These are phyloP conservation scores for Pseudofabraea citricarpa DNA, from an alignment of 2,329 filamentous ascomycete species.

Conservation along the genomic window DNA sequence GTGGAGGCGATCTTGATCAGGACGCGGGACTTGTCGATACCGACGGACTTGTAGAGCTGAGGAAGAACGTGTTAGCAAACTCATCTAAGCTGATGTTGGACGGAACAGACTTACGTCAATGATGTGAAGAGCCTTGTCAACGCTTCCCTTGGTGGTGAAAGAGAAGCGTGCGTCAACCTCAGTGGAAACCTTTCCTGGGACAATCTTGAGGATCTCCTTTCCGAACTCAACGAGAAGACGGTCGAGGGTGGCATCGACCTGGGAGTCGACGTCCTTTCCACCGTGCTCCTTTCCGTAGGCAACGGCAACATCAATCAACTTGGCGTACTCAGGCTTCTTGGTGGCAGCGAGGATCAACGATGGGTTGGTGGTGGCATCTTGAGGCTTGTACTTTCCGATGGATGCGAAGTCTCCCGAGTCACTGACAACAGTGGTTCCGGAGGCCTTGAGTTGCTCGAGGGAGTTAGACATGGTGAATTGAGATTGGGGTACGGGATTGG, in stretches of 20 bases:
- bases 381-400: constrained; percentile 99
- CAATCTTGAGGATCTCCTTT: constrained; percentile 93
- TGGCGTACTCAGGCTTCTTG: constrained; percentile 96
- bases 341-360: constrained; percentile 96
- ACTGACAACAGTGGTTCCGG: constrained; percentile 94
- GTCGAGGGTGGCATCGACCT: constrained; percentile 90
- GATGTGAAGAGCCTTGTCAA: constrained; percentile 94
- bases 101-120: constrained; percentile 66
- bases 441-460: constrained; percentile 94
- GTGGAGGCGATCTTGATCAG: constrained; percentile 99
- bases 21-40: constrained; percentile 88
- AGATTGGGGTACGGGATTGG: constrained; percentile 4
- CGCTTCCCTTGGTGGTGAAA: constrained; percentile 87
- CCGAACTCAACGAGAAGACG: constrained; percentile 95
- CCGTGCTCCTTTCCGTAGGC: constrained; percentile 77
- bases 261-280: constrained; percentile 64
- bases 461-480: constrained; percentile 68
- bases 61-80: constrained; percentile 2
- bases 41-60: constrained; percentile 89
- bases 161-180: constrained; percentile 96
- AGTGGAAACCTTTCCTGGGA: constrained; percentile 97
- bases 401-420: constrained; percentile 80
- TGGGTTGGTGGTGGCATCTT: constrained; percentile 99
- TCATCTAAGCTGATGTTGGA: background rate
- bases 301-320: constrained; percentile 82